Conservation (phyloP, 768 basidiomycete species). For the Panaeolus papilionaceus region DNA sequence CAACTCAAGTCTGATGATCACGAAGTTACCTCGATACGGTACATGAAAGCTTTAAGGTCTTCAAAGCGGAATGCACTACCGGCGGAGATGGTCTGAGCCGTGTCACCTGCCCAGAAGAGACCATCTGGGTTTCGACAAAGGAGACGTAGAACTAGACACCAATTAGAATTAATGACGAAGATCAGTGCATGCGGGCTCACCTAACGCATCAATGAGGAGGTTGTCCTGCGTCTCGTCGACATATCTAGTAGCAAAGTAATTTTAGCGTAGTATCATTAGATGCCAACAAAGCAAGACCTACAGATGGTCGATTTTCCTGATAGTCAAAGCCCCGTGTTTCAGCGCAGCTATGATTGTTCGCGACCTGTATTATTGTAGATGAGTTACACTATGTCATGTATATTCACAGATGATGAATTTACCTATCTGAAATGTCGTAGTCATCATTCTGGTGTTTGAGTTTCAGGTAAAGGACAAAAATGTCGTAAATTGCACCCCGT, state of each 20-base stretch:
- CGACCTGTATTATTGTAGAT: slow-evolving; percentile 41
- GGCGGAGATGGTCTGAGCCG: slow-evolving; percentile 77
- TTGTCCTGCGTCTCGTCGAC: slow-evolving; percentile 81
- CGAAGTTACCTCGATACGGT: slow-evolving; percentile 60
- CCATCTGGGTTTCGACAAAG: slow-evolving; percentile 72
- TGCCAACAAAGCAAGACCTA: slow-evolving; percentile 32
- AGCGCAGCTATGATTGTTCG: slow-evolving; percentile 49
- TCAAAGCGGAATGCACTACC: slow-evolving; percentile 78
- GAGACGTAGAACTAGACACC: slow-evolving; percentile 57
- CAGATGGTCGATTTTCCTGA: slow-evolving; percentile 60
- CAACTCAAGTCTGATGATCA: not conserved
- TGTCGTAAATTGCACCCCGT: slow-evolving; percentile 52
- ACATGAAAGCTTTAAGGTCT: slow-evolving; percentile 72
- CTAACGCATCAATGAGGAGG: slow-evolving; percentile 64
- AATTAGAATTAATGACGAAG: not conserved
- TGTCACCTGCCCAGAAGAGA: slow-evolving; percentile 82
- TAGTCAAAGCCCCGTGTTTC: slow-evolving; percentile 32
- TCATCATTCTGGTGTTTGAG: slow-evolving; percentile 49
- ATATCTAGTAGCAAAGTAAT: slow-evolving; percentile 47
- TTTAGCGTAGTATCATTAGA: not conserved
- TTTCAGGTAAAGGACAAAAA: slow-evolving; percentile 60
- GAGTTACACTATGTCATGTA: not conserved
- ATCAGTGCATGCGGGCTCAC: slow-evolving; percentile 40
- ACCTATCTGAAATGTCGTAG: slow-evolving; percentile 69
- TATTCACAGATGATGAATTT: not conserved